phyloP scores from a whole-genome alignment of 306 rosid genomes.

The Quercus aquifolioides region DNA sequence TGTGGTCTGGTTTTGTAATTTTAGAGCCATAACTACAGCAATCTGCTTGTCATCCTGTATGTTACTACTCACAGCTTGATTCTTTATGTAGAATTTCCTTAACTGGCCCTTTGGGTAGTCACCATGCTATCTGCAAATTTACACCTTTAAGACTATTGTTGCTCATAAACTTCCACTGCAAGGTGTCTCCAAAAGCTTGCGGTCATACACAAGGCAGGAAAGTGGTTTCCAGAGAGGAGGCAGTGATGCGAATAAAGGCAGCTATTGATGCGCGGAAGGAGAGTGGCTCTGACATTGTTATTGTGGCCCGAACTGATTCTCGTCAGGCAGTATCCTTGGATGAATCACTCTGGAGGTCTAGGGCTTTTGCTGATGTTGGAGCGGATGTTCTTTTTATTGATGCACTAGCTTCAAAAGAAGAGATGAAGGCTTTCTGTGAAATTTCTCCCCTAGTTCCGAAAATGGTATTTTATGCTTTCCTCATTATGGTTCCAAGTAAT shows the following conservation, averaged over 20 bases:
- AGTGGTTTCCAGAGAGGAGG: conserved; percentile 78
- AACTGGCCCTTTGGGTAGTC: neutral
- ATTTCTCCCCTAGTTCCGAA: conserved; percentile 72
- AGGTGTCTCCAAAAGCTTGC: conserved; percentile 88
- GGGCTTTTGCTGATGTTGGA: conserved; percentile 86
- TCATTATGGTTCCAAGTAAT: too few species aligned
- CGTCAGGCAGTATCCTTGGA: conserved; percentile 83
- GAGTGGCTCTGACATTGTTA: conserved; percentile 79
- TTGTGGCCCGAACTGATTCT: conserved; percentile 88
- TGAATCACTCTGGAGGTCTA: conserved; percentile 70
- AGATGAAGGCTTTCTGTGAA: conserved; percentile 81
- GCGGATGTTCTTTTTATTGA: conserved; percentile 91
- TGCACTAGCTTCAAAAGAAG: conserved; percentile 73
- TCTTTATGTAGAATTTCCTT: conserved; percentile 2
- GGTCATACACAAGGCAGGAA: conserved; percentile 86
- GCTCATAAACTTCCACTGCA: conserved; percentile 21
- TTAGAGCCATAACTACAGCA: neutral
- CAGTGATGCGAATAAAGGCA: conserved; percentile 68
- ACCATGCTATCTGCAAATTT: neutral
- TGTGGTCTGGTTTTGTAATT: neutral
- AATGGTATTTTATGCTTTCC: conserved; percentile 43
- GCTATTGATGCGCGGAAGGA: conserved; percentile 82
- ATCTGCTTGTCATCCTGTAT: neutral
- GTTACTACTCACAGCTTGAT: neutral
- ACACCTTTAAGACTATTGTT: neutral